Evolutionary conservation across 164 flowering plant genomes (phyloP), one percentile per base, ranked within the genome.

Genomic region (Macadamia tetraphylla): DNA sequence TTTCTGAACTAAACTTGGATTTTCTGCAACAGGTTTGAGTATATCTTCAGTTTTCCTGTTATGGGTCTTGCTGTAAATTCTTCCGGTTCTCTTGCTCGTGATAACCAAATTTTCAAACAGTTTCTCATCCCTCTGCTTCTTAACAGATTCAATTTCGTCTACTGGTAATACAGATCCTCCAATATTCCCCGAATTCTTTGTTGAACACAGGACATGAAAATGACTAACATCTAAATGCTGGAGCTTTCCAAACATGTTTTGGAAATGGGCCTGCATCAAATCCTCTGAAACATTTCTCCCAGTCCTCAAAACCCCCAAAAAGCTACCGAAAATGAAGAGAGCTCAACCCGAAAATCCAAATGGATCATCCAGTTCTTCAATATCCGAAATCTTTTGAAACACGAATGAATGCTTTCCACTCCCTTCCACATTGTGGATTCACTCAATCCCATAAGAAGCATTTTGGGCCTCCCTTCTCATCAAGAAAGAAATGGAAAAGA

Each of bases 201-300:
- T 48, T 55, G 76, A 77, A 59, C 74, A 70, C 67, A 81, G 23
- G 23, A 67, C 9, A 46, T 67, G 78, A 60, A 81, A 65, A 65
- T 73, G 72, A 48, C 56, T 67, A 17, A 70, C 56, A 58, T 81
- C 84, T 3, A 77, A 64, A 31, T 35, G 68, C 40, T 75, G 84
- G 23, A 79, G 65, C 69, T 71, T 76, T 53, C 70, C 71, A 67
- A 74, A 77, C 82, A 80, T 81, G n/a, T 73, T 49, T 63, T 12
- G 71, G 46, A 58, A 61, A 55, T n/a, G 43, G 4, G 40, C n/a
- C n/a, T n/a, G n/a, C n/a, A n/a, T n/a, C n/a, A n/a, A n/a, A n/a
- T n/a, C n/a, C n/a, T n/a, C n/a, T n/a, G n/a, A n/a, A n/a, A n/a
- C n/a, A n/a, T n/a, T n/a, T n/a, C n/a, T n/a, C n/a, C n/a, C n/a